These are phyloP conservation scores for Ramichloridium luteum DNA, from an alignment of 2,329 filamentous ascomycete genomes.

Conservation along the genomic window DNA sequence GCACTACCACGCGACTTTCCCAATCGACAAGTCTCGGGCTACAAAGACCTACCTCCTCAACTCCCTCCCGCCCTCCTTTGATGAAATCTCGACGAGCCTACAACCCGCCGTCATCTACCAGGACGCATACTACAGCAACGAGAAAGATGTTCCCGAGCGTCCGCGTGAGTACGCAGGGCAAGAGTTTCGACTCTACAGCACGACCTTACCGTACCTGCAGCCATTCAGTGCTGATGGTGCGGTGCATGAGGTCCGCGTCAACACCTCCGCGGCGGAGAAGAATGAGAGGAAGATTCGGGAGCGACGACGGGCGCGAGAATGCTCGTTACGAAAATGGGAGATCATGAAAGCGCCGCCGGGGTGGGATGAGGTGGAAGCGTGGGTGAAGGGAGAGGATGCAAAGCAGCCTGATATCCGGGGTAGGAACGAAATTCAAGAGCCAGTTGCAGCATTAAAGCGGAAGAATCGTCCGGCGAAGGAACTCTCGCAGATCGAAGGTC, in stretches of 20 bases:
- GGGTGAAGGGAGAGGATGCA: conserved; percentile 42
- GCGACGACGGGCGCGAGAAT: conserved; percentile 42
- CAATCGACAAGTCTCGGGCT: conserved; percentile 5
- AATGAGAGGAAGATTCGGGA: conserved; percentile 40
- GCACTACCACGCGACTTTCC: conserved; percentile 18
- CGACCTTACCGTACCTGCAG: conserved; percentile 66
- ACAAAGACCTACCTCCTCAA: conserved; percentile 25
- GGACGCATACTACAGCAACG: conserved; percentile 73
- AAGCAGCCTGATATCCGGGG: conserved; percentile 11
- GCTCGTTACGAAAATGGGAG: conserved; percentile 63
- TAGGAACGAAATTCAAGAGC: conserved; percentile 20
- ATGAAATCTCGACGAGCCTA: conserved; percentile 44
- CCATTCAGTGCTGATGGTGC: conserved; percentile 41
- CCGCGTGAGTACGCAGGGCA: conserved; percentile 74
- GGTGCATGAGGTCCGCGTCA: conserved; percentile 47
- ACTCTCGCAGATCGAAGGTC: conserved; percentile 76
- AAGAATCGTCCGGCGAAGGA: conserved; percentile 24
- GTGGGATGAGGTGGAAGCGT: conserved; percentile 54
- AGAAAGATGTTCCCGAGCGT: conserved; percentile 67
- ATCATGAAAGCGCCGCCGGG: conserved; percentile 59
- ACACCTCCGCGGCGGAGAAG: conserved; percentile 44
- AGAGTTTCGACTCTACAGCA: conserved; percentile 67
- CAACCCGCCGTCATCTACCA: conserved; percentile 64
- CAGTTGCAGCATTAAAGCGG: conserved; percentile 18
- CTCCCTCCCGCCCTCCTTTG: conserved; percentile 29